These are phyloP conservation scores for Eucalyptus marginata DNA, from an alignment of 345 rosid genomes.

Conservation along the genomic window DNA sequence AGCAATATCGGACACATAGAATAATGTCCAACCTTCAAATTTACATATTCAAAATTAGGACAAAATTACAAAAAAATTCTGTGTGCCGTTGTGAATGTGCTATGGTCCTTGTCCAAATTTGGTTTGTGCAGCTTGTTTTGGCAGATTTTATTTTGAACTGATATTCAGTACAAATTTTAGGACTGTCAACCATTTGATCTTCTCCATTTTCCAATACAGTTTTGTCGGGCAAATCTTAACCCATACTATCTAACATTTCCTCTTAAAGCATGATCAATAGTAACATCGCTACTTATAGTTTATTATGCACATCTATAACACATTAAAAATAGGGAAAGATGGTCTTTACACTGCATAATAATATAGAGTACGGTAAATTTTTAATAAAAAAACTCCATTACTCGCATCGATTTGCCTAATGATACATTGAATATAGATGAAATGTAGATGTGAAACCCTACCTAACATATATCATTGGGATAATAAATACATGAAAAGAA, in stretches of 20 bases:
- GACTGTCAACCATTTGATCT: background rate
- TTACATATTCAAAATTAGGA: background rate
- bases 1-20: background rate
- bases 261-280: background rate
- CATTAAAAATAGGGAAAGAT: background rate
- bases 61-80: background rate
- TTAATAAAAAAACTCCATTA: background rate
- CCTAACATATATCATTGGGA: background rate
- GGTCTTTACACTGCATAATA: background rate
- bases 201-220: background rate
- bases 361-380: accelerated
- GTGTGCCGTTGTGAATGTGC: background rate
- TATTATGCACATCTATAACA: background rate
- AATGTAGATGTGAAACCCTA: background rate
- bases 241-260: background rate
- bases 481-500: background rate
- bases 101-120: background rate
- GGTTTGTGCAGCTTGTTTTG: background rate
- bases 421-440: background rate
- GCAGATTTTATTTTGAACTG: background rate
- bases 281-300: background rate
- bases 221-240: background rate
- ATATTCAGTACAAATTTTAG: background rate
- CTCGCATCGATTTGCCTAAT: background rate
- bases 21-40: background rate